Conservation (phyloP, 495 filamentous ascomycete species). For the Copromyces sp. region DNA sequence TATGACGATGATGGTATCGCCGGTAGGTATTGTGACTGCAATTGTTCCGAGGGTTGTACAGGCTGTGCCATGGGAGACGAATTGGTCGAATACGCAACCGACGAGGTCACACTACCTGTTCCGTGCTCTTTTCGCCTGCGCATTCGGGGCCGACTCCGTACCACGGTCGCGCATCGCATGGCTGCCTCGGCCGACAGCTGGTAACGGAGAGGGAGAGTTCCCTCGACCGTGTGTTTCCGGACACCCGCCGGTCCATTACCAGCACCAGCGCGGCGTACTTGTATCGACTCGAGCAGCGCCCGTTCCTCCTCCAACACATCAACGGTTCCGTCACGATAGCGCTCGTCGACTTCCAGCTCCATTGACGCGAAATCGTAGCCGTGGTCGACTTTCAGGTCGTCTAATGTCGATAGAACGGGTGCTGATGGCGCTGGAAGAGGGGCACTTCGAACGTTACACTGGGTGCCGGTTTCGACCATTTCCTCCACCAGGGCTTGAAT, state of each 20-base stretch:
- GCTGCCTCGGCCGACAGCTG: constrained; percentile 32
- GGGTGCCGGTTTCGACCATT: constrained; percentile 27
- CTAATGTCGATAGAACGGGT: neutral
- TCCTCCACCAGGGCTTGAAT: constrained; percentile 18
- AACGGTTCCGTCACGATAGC: constrained; percentile 7
- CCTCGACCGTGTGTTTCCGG: constrained; percentile 22
- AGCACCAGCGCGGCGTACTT: constrained; percentile 18
- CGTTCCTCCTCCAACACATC: constrained; percentile 8
- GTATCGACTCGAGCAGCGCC: constrained; percentile 8
- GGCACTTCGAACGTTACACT: constrained; percentile 26
- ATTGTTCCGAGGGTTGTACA: constrained; percentile 6
- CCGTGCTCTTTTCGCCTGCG: constrained; percentile 24
- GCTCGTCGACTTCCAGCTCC: constrained; percentile 22
- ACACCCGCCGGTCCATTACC: constrained; percentile 21
- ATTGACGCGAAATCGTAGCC: constrained; percentile 8
- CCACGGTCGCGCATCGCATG: constrained; percentile 31
- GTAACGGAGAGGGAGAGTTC: constrained; percentile 20
- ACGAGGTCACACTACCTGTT: constrained; percentile 6
- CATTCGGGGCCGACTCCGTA: constrained; percentile 33
- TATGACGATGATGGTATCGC: neutral
- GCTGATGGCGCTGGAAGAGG: constrained; percentile 7
- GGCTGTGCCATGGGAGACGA: constrained; percentile 7
- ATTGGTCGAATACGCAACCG: constrained; percentile 11
- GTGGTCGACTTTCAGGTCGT: neutral
- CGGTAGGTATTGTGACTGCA: neutral